A percentile compares a stretch with the other conserved stretches of the same genome.
Conservation (phyloP, 176 grass and related monocot genomes). For the Aegilops bicornis region DNA sequence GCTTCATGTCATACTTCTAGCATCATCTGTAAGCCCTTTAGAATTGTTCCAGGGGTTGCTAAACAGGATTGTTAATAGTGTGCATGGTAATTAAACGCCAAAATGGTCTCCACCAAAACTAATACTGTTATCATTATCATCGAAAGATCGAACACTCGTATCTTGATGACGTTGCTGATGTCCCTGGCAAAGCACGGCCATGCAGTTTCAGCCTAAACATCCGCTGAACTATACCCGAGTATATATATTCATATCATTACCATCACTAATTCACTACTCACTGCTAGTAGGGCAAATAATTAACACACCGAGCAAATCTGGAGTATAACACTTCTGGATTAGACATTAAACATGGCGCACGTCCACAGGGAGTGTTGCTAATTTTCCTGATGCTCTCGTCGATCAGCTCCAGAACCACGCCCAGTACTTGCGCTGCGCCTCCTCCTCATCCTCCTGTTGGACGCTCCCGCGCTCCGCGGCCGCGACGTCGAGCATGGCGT, state of each 20-base stretch:
- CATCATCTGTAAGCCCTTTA: too few species aligned
- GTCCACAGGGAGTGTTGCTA: not conserved
- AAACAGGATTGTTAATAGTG: not conserved
- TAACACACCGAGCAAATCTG: not conserved
- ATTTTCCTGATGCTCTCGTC: not conserved
- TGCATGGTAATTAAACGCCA: not conserved
- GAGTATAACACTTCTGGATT: not conserved
- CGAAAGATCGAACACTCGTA: not conserved
- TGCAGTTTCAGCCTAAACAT: not conserved
- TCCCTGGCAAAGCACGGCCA: not conserved
- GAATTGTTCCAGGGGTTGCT: too few species aligned
- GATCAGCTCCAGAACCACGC: slow-evolving; percentile 43
- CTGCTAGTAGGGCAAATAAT: not conserved
- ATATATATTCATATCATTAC: not conserved
- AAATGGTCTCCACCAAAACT: not conserved
- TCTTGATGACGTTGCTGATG: not conserved
- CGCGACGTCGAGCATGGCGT: not conserved
- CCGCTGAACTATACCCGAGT: not conserved
- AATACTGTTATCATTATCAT: not conserved
- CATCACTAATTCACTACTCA: not conserved
- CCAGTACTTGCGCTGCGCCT: slow-evolving; percentile 19
- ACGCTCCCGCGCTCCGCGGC: not conserved
- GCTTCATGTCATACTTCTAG: too few species aligned
- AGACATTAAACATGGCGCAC: not conserved
- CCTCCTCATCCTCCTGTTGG: not conserved